Base-by-base conservation (phyloP, 768 basidiomycete genomes). In the Tylopilus felleus region DNA sequence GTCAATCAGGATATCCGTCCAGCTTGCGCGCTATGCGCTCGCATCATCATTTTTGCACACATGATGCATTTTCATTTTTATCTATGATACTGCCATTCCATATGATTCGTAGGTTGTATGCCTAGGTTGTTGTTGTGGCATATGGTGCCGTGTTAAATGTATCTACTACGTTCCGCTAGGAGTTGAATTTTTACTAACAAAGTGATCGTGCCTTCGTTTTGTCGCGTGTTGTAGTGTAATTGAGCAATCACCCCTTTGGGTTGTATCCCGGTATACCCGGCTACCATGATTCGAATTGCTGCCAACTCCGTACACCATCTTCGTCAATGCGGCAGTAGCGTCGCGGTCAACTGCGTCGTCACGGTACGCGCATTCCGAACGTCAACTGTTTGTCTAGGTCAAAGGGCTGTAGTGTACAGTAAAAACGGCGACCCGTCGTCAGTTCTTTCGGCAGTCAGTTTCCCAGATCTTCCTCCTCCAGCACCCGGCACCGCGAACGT, bases 321-420 rank as follows among this genome's bases (percentile, higher is more conserved):
- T n/a, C n/a, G n/a, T n/a, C n/a, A n/a, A n/a, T n/a, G n/a, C n/a
- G n/a, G n/a, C n/a, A n/a, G n/a, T n/a, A n/a, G n/a, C n/a, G n/a
- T n/a, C n/a, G n/a, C n/a, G n/a, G 25, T 9, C 39, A 14, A 31
- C 17, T 35, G 25, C 27, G 14, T 42, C n/a, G 12, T 9, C 35
- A 27, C 14, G 14, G 25, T 47, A 13, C 68, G 67, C 38, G 28
- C 59, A n/a, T 67, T 75, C 45, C 63, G 57, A 33, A 66, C 75
- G 8, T 70, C 77, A 2, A 62, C 70, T 1, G 35, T 64, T 44
- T 22, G 48, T 21, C 60, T 52, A 10, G 64, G 73, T 41, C 79
- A 81, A 66, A 82, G 88, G 55, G 88, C 88, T 10, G 70, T 91
- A 40, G 78, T 86, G 41, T 92, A 88, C 70, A 67, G 76, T 1